Base-by-base conservation (phyloP, 805 yeast genomes). In the Candida vartiovaarae region DNA sequence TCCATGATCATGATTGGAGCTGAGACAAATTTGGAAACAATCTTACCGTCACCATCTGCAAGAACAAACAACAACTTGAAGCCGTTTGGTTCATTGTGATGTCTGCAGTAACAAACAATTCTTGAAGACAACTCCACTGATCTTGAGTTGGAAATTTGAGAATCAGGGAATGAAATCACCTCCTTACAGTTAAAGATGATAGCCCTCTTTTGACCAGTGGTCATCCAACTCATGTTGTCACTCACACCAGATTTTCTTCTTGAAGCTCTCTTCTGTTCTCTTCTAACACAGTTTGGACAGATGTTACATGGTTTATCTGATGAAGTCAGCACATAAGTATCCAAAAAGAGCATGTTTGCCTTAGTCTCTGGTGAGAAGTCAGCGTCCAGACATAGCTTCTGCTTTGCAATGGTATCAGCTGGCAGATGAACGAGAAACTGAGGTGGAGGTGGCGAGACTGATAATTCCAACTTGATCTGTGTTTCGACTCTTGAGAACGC, bases 81-180 rank as follows among this genome's bases (percentile, higher is more conserved):
- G 2, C 99, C 99, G 34, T 74, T 74, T n/a, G 81, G 69, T 49
- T 90, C 96, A 51, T 80, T 79, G 64, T 93, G 99, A 64, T 93
- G 99, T 51, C 98, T 78, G 66, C 98, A 93, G 62, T 93, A 91
- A 64, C 99, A 91, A 8, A 91, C 91, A 35, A 93, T 78, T 63
- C 99, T 77, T 25, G 96, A 68, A 23, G 78, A 76, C 4, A 80
- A 60, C 40, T 74, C 78, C 20, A 77, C 55, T 32, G 55, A 57
- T 37, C 67, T 68, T 11, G 62, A 60, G 38, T 54, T 51, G n/a
- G 59, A 46, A 11, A 34, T 36, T 8, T 47, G 28, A 29, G 83
- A 80, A 27, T 82, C 70, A 6, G 86, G 85, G 55, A 84, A 76
- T 10, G 87, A 77, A 34, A 88, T 75, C 25, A 93, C 74, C 64